Evolutionary conservation across 345 rosid species (phyloP).

Genomic region (Bruguiera parviflora): DNA sequence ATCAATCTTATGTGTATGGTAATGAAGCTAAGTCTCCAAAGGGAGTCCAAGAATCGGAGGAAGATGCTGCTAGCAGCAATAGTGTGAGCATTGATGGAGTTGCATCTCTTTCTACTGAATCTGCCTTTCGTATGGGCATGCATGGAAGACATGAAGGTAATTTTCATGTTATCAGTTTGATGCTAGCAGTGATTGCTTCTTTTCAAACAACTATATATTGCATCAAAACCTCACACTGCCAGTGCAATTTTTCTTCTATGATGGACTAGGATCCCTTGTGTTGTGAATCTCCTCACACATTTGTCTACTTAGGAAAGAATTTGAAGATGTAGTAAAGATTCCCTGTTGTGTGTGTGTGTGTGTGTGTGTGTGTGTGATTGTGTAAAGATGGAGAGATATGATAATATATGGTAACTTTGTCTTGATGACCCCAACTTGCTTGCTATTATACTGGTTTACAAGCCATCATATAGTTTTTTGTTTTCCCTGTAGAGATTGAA

Average conservation of each 20-base stretch:
- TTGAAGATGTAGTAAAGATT: too few species aligned
- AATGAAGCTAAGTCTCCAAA: constrained; percentile 19
- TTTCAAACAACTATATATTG: neutral
- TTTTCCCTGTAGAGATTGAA: neutral
- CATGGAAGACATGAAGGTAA: constrained; percentile 28
- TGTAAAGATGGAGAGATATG: too few species aligned
- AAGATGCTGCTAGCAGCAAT: constrained; percentile 15
- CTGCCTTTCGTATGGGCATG: constrained; percentile 9
- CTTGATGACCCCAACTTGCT: too few species aligned
- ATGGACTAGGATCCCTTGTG: too few species aligned
- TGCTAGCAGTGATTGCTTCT: neutral
- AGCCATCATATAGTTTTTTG: too few species aligned
- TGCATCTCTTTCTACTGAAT: constrained; percentile 10
- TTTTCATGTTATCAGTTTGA: constrained; percentile 10
- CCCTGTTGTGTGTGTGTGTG: too few species aligned
- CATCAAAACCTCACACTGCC: neutral
- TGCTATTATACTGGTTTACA: too few species aligned
- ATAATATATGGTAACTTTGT: too few species aligned
- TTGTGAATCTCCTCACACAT: neutral
- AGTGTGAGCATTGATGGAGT: constrained; percentile 16
- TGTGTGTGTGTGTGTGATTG: too few species aligned
- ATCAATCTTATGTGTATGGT: neutral
- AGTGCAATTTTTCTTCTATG: neutral
- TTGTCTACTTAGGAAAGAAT: too few species aligned
- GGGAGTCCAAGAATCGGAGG: constrained; percentile 16